Base-by-base conservation (phyloP, 2,329 filamentous ascomycete genomes). In the Alternaria sp. region DNA sequence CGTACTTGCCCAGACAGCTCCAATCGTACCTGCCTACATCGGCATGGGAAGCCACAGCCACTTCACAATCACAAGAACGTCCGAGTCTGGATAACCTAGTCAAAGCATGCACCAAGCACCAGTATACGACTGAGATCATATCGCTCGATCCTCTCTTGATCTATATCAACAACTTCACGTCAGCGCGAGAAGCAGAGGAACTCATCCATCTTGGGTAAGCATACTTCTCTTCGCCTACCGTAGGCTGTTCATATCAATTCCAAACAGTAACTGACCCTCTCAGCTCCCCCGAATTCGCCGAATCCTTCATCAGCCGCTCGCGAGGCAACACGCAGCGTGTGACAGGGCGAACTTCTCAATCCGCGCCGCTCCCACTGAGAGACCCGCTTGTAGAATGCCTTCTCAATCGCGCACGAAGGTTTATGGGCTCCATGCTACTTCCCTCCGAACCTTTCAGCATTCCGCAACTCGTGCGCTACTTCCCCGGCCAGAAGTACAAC, bases 131-230 rank as follows among this genome's bases (percentile, higher is more conserved):
- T n/a, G 67, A 74, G 44, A 73, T 75, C 33, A 63, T 75, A 21
- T 75, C 73, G 10, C 60, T 74, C 2, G 65, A 71, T 41, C 73
- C 72, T 5, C 61, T 75, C 1, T 58, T 75, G 12, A 68, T 75
- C 3, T 75, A 75, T 61, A 74, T 74, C 66, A 75, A 72, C 57
- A 74, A 74, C 59, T 75, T 75, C 60, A 73, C 71, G 14, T 68
- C 66, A 3, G 25, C 30, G 6, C 55, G 43, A 11, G 73, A 75
- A 64, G 67, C 72, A 2, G 67, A 73, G 44, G 62, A 68, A 5
- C 62, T 74, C 9, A 67, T 73, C n/a, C 56, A 55, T 5, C 57
- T 68, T 8, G 70, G 72, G 71, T 71, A 63, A 6, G 26, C 41
- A n/a, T 21, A 26, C 20, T 15, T 12, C 11, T 8, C 18, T 20